Evolutionary conservation across 2,329 filamentous ascomycete species (phyloP).

Genomic region (Paecilomyces dactylethromorphus): DNA sequence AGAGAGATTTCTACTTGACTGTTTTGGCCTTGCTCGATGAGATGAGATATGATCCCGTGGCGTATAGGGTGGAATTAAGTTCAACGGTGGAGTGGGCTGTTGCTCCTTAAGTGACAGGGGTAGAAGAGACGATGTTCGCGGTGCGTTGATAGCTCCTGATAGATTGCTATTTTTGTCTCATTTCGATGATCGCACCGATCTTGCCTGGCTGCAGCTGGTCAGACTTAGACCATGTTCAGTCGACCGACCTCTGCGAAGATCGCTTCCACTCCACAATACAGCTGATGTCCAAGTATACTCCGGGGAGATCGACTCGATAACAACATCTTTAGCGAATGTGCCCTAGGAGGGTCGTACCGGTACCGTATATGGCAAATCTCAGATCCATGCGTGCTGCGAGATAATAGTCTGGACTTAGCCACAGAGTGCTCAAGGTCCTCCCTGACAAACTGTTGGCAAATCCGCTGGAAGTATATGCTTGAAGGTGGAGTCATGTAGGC

Average conservation of each 20-base stretch:
- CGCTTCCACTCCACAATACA: neutral
- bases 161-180: neutral
- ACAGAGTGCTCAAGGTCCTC: neutral
- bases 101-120: neutral
- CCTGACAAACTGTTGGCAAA: neutral
- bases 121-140: neutral
- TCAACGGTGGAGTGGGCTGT: neutral
- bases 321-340: neutral
- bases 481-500: neutral
- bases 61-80: neutral
- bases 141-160: neutral
- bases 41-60: neutral
- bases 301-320: neutral
- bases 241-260: neutral
- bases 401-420: neutral
- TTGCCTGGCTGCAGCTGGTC: neutral
- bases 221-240: neutral
- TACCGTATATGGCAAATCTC: neutral
- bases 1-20: neutral
- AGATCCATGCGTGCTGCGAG: neutral
- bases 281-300: neutral
- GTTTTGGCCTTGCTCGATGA: neutral
- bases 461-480: neutral
- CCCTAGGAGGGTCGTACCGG: neutral
- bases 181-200: neutral